Evolutionary conservation across 345 rosid genomes (phyloP), one percentile per base, ranked within the genome.

Genomic region (Bretschneidera sinensis): DNA sequence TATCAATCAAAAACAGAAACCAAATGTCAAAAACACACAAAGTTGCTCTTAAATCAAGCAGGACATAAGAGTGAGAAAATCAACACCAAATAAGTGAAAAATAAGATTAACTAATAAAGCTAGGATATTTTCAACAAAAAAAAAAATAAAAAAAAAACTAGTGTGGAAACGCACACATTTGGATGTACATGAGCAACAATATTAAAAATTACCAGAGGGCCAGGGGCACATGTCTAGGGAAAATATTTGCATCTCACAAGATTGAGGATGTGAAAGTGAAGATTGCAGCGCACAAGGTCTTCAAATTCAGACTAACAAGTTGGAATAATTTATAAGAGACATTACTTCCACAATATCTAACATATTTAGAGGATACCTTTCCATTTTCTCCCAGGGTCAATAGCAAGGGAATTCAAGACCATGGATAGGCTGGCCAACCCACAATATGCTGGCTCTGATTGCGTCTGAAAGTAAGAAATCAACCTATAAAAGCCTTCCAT

Each of bases 381-480:
- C 98, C 95, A 86, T 61, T 76, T 83, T 62, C 92, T 49, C 3
- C 88, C 77, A 0, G 98, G 98, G 23, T 92, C 98, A 48, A 92
- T 87, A 17, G 96, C 80, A 34, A 92, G 98, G 34, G 98, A 76
- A 76, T 92, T 92, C 83, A 92, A 59, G 63, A 92, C 91, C 92
- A 92, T 79, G 20, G 96, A 79, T 57, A 92, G 92, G 56, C 83
- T 92, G 24, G 96, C 98, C 63, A 86, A 69, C 22, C 98, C 98
- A 73, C 95, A 92, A 70, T 76, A 88, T 0, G 92, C 95, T 15
- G 98, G 95, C 80, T 92, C 98, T 0, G 96, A 92, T 45, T 92
- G 98, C 0, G 98, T 92, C 72, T 92, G 95, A 33, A 86, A 92
- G 67, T 85, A 74, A 25, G 96, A 89, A 64, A 89, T 82, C 71